Base-by-base conservation (phyloP, 2,329 filamentous ascomycete species). In the Microdochium nivale region DNA sequence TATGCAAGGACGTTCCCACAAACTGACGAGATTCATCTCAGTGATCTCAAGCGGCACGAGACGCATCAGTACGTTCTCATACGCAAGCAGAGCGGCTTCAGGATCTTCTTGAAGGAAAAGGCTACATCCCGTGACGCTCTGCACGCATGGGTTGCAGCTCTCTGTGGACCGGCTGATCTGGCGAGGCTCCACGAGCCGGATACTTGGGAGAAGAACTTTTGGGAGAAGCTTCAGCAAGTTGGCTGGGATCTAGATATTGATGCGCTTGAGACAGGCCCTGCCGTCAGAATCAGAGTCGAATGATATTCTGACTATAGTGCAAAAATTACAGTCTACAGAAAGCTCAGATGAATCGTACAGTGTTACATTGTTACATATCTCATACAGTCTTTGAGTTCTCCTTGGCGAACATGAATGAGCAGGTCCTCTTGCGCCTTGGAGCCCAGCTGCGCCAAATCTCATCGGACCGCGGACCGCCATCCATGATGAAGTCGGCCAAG, bases 201-300 rank as follows among this genome's bases (percentile, higher is more conserved):
- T n/a, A n/a, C n/a, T n/a, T n/a, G n/a, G n/a, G n/a, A n/a, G 46
- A 68, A 70, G 47, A 58, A 77, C 53, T 80, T 85, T 62, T 67
- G 65, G 62, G 68, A 56, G 58, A 66, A 61, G 64, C 73, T 72
- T 52, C 69, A 50, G 54, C 66, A 54, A 56, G 67, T 54, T 54
- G 86, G 86, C 0, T 91, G 87, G 87, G 79, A 90, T 66, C 58
- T 87, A 47, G 70, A 80, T 52, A 74, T 74, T 49, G 75, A 75
- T 37, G 84, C 81, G 5, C 69, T 91, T 58, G 86, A 90, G 70
- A 90, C 85, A 19, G 74, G 70, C 53, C 71, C 78, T 47, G 81
- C 69, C 1, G 59, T 74, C 23, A 66, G 71, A 7, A 68, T 75
- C 25, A 57, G 69, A 30, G 56, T 69, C 2, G 64, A 62, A n/a